Evolutionary conservation across 2,329 filamentous ascomycete genomes (phyloP), one percentile per base, ranked within the genome.

Genomic region (Penicillium janthinellum): DNA sequence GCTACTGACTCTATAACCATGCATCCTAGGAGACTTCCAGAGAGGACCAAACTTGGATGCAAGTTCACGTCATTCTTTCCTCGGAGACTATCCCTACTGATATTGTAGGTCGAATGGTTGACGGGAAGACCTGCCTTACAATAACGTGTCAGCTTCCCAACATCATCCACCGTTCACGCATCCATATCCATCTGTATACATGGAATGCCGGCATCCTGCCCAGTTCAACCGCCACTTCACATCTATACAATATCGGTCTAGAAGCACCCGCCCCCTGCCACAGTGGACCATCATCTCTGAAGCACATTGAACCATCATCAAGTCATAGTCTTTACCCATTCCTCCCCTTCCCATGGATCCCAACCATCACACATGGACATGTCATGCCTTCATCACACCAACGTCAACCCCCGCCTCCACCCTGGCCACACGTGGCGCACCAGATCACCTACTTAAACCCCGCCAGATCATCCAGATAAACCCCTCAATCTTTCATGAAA

Each of bases 351-450:
- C 7, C n/a, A 34, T 15, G 28, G 31, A 5, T 28, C 15, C 11
- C 35, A 5, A 28, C 6, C 6, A 28, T 11, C 25, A 7, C n/a
- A 35, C 20, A 54, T 50, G 2, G 14, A 38, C 34, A 25, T 48
- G 57, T 59, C 57, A 59, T 59, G 15, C 17, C 22, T 4, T 6
- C 53, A 59, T 59, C 57, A 59, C 47, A 15, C 22, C 49, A 31
- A 58, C 37, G 51, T 53, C 51, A 53, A 53, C 38, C 51, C 5
- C 25, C 37, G 48, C 55, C 38, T 44, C 35, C 49, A 45, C 38
- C 34, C 12, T 52, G 48, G 57, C 57, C 57, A 59, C 57, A 20
- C 22, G 53, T 59, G 57, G 52, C 57, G 47, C 28, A 28, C n/a
- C 38, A 14, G n/a, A 25, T 11, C n/a, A 39, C 15, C 41, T 59